Evolutionary conservation across 202 grass and related monocot species (phyloP), one percentile per base, ranked within the genome.

Genomic region (Setaria italica): DNA sequence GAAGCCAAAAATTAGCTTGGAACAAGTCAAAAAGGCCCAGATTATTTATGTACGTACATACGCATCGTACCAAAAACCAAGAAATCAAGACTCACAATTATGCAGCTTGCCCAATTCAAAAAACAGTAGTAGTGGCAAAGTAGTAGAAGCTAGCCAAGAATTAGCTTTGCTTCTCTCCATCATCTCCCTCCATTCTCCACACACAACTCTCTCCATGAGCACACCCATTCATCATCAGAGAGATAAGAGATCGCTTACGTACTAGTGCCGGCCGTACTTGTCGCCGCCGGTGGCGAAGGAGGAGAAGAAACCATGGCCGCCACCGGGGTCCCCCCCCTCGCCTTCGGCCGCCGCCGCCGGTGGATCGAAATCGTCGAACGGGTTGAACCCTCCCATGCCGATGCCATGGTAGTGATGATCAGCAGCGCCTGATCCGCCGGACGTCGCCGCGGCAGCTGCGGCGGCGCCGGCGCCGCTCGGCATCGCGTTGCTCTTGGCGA

Each of bases 341-440:
- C 72, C 65, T 34, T 88, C 72, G 1, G 66, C 25, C 0, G 49
- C 67, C 15, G 67, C 46, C 3, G 50, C 29, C 34, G 84, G 69
- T 0, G 57, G 49, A 43, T 91, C 77, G 72, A 85, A 91, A 62
- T 88, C 85, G 13, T 91, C 89, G 49, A 91, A 88, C 50, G 89
- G 85, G 72, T 91, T 91, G 85, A 91, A 91, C 32, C 66, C 89
- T 58, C 82, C 82, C 72, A 88, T 82, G 56, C 29, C 76, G 77
- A 62, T 33, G 35, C 84, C 67, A 45, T 73, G 70, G 54, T 80
- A 39, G 56, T 78, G 30, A 57, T 78, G 71, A 66, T 72, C 76
- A 45, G 63, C 64, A 2, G 64, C 49, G 6, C 72, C 67, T 32
- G 89, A 82, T 72, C 85, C 81, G 37, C 70, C 56, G 5, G 79